A percentile compares a stretch with the other conserved stretches of the same genome.
These are phyloP conservation scores for Solanum hybrid DNA, from an alignment of 305 asterid species.

Conservation along the genomic window DNA sequence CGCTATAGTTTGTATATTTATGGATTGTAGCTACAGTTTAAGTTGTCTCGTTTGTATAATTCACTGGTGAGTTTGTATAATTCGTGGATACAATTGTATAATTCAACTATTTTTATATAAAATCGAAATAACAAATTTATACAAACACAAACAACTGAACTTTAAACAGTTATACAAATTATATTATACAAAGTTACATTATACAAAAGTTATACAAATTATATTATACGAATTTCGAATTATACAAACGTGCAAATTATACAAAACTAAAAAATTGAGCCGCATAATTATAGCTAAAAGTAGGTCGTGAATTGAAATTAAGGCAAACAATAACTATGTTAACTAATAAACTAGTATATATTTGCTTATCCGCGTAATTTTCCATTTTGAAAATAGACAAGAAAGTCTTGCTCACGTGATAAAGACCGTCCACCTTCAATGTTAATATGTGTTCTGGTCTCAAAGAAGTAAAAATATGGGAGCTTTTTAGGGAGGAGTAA, in stretches of 20 bases:
- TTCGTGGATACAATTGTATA: not conserved
- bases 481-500: not conserved
- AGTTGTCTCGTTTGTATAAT: too few relatives aligned
- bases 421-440: not conserved
- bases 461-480: not conserved
- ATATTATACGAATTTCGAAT: too few relatives aligned
- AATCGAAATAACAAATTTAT: too few relatives aligned
- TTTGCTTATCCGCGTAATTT: too few relatives aligned
- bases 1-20: too few relatives aligned
- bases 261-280: not conserved
- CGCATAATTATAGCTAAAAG: not conserved
- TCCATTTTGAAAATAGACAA: too few relatives aligned
- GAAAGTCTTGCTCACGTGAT: not conserved
- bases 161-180: not conserved
- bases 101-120: too few relatives aligned
- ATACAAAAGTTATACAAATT: too few relatives aligned
- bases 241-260: not conserved
- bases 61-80: not conserved
- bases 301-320: not conserved
- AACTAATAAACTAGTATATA: too few relatives aligned
- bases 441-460: not conserved
- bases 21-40: accelerated
- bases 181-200: too few relatives aligned
- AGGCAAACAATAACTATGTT: too few relatives aligned
- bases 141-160: too few relatives aligned